Evolutionary conservation across 148 eudicot species (phyloP), one percentile per base, ranked within the genome.

Genomic region (Amaranthus palmeri): DNA sequence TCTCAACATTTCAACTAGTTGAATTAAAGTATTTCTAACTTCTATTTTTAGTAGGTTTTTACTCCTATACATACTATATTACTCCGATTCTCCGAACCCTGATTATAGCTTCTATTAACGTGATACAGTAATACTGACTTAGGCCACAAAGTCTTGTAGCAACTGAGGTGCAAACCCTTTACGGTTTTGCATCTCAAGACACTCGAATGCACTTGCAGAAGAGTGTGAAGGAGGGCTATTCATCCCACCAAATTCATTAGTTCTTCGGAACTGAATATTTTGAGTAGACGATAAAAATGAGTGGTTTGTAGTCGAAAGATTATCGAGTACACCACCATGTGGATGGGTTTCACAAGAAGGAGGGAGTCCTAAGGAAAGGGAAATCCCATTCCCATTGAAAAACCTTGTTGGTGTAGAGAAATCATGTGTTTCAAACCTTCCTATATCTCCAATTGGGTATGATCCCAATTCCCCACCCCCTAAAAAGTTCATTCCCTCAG

Each of bases 311-410:
- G 74, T 83, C 5, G 87, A 62, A 7, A 77, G 71, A 50, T 77
- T 59, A 61, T 71, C 36, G 36, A 25, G 36, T 25, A 25, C 36
- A 25, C 36, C 36, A 25, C 36, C 36, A 25, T 25, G 36, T 25
- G 36, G 36, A 25, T 25, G 36, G 36, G 36, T 25, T 25, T 25
- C 96, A 44, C 82, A 79, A 18, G 36, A 25, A 25, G 85, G 96
- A 41, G 93, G 96, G 7, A 91, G 86, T 18, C 91, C 96, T 6
- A 91, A 80, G n/a, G 96, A 86, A 60, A 91, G 93, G 6, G 93
- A 88, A 11, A 90, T 91, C 15, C 83, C 85, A 59, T 79, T 78
- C 54, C 77, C 78, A 18, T 74, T 70, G 4, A 74, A 55, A 78
- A 83, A 81, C 11, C 82, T 78, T 54, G 76, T 52, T 64, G 51